Percentiles rank a stretch among this genome's conserved stretches.
These are phyloP conservation scores for Dendrobium chrysotoxum DNA, from an alignment of 106 monocot genomes.

Conservation along the genomic window DNA sequence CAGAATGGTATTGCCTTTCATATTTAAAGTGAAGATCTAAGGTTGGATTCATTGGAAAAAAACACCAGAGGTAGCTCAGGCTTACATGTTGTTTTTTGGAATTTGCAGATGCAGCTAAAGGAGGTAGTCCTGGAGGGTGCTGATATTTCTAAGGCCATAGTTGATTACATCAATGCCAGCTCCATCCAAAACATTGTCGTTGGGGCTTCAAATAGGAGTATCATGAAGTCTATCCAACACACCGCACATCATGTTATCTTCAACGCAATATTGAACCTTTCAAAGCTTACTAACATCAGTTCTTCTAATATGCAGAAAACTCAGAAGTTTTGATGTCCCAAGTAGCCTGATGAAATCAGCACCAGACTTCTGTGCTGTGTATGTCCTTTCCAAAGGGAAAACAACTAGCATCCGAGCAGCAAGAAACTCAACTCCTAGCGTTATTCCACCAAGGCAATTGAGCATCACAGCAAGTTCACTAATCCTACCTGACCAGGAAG, in stretches of 20 bases:
- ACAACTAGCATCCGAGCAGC: constrained; percentile 37
- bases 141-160: constrained; percentile 56
- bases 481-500: constrained; percentile 20
- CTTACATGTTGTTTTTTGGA: neutral
- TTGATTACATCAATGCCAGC: constrained; percentile 41
- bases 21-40: no score
- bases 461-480: neutral
- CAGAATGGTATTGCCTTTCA: neutral
- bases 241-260: constrained; percentile 35
- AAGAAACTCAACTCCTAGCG: constrained; percentile 21
- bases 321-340: constrained; percentile 71
- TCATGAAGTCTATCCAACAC: constrained; percentile 1
- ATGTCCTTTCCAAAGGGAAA: constrained; percentile 71
- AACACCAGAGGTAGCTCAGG: neutral
- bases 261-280: neutral
- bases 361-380: constrained; percentile 78
- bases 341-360: constrained; percentile 37
- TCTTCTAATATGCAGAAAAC: constrained; percentile 43
- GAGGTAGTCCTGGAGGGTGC: constrained; percentile 64
- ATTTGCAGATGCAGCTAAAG: constrained; percentile 45
- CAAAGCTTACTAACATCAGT: neutral
- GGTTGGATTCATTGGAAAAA: neutral
- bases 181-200: constrained; percentile 54
- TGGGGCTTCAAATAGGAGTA: constrained; percentile 52
- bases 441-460: constrained; percentile 13